phyloP scores from a whole-genome alignment of 768 basidiomycete species.

The Hygrocybe coccinea region DNA sequence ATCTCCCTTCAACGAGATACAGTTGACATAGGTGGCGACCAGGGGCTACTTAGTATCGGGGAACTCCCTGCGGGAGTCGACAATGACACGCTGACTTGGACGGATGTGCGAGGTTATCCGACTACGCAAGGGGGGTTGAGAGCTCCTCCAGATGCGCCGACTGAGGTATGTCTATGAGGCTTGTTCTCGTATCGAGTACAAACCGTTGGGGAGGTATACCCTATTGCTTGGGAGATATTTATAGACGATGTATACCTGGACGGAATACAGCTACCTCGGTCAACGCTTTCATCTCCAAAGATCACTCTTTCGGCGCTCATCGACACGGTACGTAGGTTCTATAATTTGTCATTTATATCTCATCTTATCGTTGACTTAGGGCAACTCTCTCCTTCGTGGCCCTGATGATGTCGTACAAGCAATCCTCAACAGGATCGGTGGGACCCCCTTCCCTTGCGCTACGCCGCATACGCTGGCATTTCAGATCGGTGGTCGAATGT shows the following conservation, averaged over 20 bases:
- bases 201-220: conserved; percentile 44
- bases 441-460: conserved; percentile 47
- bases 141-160: conserved; percentile 50
- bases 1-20: conserved; percentile 66
- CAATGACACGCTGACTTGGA: conserved; percentile 57
- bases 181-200: conserved; percentile 8
- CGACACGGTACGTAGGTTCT: conserved; percentile 56
- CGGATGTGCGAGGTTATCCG: conserved; percentile 53
- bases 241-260: conserved; percentile 71
- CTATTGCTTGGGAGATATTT: conserved; percentile 67
- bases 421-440: conserved; percentile 42
- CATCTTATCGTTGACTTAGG: conserved; percentile 35
- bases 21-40: conserved; percentile 63
- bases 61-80: conserved; percentile 50
- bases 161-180: conserved; percentile 46
- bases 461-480: conserved; percentile 62
- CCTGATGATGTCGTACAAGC: conserved; percentile 56
- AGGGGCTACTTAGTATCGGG: conserved; percentile 62
- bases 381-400: conserved; percentile 73
- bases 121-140: conserved; percentile 48
- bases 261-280: conserved; percentile 55
- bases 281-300: conserved; percentile 41
- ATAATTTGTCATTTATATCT: neutral
- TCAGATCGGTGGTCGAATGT: conserved; percentile 60
- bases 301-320: conserved; percentile 61